Conservation (phyloP, 2,329 filamentous ascomycete species). For the Scedosporium boydii region DNA sequence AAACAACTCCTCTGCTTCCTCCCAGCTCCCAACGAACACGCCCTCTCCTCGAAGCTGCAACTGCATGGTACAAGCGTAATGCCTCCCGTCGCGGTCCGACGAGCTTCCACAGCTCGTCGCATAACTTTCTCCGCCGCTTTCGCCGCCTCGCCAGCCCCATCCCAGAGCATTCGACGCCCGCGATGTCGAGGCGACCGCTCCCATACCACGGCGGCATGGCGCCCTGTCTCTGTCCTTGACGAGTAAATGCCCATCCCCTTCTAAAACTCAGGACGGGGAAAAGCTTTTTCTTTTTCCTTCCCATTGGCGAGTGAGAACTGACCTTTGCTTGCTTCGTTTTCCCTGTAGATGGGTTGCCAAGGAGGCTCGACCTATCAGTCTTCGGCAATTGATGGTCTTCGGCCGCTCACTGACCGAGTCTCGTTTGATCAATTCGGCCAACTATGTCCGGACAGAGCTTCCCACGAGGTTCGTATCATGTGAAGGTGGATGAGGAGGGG, state of each 20-base stretch:
- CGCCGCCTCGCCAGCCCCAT: background rate
- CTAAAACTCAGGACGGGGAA: background rate
- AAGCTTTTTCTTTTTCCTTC: background rate
- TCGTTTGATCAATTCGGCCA: slow-evolving; percentile 85
- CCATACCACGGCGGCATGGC: slow-evolving; percentile 35
- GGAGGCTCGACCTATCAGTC: slow-evolving; percentile 87
- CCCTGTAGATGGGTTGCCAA: slow-evolving; percentile 74
- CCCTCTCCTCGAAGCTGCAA: too few relatives aligned
- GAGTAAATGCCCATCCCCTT: slow-evolving; percentile 36
- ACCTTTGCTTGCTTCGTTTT: slow-evolving; percentile 12
- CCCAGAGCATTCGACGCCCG: background rate
- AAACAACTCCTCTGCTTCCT: too few relatives aligned
- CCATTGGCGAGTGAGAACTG: slow-evolving; percentile 2
- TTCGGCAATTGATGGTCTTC: slow-evolving; percentile 95
- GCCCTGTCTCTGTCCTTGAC: slow-evolving; percentile 54
- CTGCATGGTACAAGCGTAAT: slow-evolving; percentile 6
- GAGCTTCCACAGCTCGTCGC: slow-evolving; percentile 1
- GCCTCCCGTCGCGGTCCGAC: slow-evolving; percentile 4
- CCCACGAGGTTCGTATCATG: slow-evolving; percentile 56
- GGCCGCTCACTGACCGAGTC: slow-evolving; percentile 85
- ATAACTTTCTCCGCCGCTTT: background rate
- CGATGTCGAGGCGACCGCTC: background rate
- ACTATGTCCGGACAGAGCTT: slow-evolving; percentile 93
- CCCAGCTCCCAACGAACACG: too few relatives aligned
- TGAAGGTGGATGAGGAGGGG: too few relatives aligned